Conservation (phyloP, 148 eudicot genomes). For the Chenopodium album region DNA sequence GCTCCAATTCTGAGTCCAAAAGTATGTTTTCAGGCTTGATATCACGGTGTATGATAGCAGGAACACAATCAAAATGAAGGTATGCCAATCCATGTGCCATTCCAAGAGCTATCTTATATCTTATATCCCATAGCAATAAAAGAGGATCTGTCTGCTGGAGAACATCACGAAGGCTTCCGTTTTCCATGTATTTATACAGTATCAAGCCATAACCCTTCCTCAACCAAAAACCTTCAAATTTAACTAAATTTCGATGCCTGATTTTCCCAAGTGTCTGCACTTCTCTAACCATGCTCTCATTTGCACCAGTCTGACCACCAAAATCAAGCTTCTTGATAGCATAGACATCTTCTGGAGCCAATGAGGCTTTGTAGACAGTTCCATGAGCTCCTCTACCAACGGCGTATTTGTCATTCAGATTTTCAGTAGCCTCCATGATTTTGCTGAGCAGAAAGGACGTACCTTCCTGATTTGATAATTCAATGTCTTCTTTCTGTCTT, state of each 20-base stretch:
- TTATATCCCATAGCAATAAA: conserved; percentile 46
- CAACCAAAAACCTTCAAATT: conserved; percentile 54
- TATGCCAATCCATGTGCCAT: conserved; percentile 64
- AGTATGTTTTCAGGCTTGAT: conserved; percentile 73
- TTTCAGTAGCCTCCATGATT: conserved; percentile 62
- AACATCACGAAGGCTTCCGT: conserved; percentile 70
- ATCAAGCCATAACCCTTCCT: conserved; percentile 64
- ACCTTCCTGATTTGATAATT: conserved; percentile 49
- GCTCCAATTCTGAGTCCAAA: conserved; percentile 70
- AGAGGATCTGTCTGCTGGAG: conserved; percentile 44
- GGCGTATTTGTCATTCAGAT: conserved; percentile 51
- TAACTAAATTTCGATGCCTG: conserved; percentile 65
- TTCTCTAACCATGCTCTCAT: conserved; percentile 64
- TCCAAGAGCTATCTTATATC: conserved; percentile 67
- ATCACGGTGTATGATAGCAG: conserved; percentile 70
- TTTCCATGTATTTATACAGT: conserved; percentile 58
- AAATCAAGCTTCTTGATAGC: conserved; percentile 64
- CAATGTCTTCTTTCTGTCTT: conserved; percentile 28
- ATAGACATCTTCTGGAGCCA: conserved; percentile 45
- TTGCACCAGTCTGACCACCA: conserved; percentile 40
- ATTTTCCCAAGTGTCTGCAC: conserved; percentile 67
- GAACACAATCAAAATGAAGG: conserved; percentile 72
- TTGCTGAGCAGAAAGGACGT: conserved; percentile 51
- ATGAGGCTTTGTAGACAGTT: conserved; percentile 57
- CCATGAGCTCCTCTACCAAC: conserved; percentile 85